Evolutionary conservation across 441 rosid species (phyloP).

Genomic region (Melastoma candidum): DNA sequence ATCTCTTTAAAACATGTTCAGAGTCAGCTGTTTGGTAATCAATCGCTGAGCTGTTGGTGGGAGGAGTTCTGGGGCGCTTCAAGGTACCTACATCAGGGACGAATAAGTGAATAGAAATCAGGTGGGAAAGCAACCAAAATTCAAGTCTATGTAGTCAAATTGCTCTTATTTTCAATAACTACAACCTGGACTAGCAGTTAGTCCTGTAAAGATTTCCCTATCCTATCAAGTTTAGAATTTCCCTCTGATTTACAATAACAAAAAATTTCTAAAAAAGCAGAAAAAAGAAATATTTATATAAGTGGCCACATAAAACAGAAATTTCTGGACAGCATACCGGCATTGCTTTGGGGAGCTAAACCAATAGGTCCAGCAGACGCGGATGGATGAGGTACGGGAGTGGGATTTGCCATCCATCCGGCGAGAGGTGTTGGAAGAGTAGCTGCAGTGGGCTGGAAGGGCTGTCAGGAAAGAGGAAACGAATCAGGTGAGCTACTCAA

Average conservation of each 20-base stretch:
- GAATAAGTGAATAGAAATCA: neutral
- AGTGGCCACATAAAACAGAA: neutral
- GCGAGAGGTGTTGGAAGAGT: conserved; percentile 45
- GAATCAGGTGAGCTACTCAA: neutral
- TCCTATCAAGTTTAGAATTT: too few relatives aligned
- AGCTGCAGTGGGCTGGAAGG: conserved; percentile 48
- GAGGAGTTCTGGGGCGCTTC: conserved; percentile 67
- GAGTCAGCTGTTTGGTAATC: conserved; percentile 80
- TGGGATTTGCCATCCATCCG: conserved; percentile 41
- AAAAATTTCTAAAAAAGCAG: too few relatives aligned
- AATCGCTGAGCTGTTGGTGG: conserved; percentile 42
- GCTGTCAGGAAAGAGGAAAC: conserved; percentile 19
- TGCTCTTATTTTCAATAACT: neutral
- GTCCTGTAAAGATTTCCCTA: too few relatives aligned
- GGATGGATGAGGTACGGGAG: conserved; percentile 41
- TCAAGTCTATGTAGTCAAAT: neutral
- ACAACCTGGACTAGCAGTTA: too few relatives aligned
- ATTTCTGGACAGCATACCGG: conserved; percentile 21
- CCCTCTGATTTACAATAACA: too few relatives aligned
- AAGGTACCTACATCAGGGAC: conserved; percentile 35
- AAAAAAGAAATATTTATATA: neutral
- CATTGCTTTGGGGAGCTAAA: conserved; percentile 30
- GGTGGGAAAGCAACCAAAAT: neutral
- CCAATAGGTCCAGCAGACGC: conserved; percentile 35
- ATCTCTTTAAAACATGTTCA: conserved; percentile 57